phyloP scores from a whole-genome alignment of 106 monocot species.

The Chionographis japonica region DNA sequence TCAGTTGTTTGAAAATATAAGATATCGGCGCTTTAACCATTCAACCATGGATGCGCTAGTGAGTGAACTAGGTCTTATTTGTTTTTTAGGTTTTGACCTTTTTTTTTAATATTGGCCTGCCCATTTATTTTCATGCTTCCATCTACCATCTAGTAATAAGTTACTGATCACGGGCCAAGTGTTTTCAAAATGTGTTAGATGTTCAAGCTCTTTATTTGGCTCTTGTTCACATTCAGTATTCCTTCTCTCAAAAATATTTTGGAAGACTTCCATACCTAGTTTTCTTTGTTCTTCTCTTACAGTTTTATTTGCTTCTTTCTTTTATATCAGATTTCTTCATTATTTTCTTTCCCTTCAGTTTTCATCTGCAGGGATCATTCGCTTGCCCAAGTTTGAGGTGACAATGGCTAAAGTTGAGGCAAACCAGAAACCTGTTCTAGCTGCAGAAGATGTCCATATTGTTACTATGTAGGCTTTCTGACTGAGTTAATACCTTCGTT shows the following conservation, averaged over 20 bases:
- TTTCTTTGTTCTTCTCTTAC: neutral
- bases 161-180: neutral
- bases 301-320: neutral
- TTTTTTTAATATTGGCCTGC: too few species aligned
- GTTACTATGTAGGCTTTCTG: slow-evolving; percentile 56
- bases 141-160: too few species aligned
- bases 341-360: slow-evolving; percentile 46
- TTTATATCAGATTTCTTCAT: slow-evolving; percentile 1
- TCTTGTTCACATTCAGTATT: too few species aligned
- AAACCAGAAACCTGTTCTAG: slow-evolving; percentile 84
- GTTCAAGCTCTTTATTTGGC: neutral
- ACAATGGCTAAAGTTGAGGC: slow-evolving; percentile 78
- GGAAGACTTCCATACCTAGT: neutral
- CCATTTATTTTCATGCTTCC: too few species aligned
- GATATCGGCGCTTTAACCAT: too few species aligned
- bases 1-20: too few species aligned
- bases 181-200: neutral
- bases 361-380: slow-evolving; percentile 74
- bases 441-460: slow-evolving; percentile 80
- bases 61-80: too few species aligned
- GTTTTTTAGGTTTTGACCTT: too few species aligned
- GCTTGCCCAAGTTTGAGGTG: slow-evolving; percentile 98
- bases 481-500: neutral
- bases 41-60: too few species aligned
- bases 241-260: too few species aligned